These are phyloP conservation scores for Calocera cornea DNA, from an alignment of 768 basidiomycete species.

Conservation along the genomic window DNA sequence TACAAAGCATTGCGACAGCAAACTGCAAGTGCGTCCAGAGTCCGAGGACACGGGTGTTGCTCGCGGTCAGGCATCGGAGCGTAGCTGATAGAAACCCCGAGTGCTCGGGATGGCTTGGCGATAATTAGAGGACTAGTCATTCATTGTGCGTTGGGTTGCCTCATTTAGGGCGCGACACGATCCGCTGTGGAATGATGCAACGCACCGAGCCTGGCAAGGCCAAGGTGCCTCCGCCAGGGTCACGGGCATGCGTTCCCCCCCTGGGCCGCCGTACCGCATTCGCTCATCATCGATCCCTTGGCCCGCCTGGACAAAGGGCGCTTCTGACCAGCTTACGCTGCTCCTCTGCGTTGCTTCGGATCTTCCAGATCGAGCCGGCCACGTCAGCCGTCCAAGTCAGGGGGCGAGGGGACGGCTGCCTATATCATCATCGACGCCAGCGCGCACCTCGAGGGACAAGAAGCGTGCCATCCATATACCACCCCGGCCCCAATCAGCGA, in stretches of 20 bases:
- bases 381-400: background rate
- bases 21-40: background rate
- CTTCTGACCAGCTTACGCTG: constrained; percentile 1
- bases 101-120: no score
- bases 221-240: background rate
- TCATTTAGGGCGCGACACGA: background rate
- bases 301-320: background rate
- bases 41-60: no score
- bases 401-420: background rate
- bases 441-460: background rate
- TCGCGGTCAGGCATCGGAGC: no score
- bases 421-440: background rate
- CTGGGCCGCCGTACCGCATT: background rate
- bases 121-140: no score
- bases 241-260: background rate
- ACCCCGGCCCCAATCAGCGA: background rate
- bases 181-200: background rate
- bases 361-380: background rate
- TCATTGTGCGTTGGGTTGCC: background rate
- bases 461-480: background rate
- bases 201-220: background rate
- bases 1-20: no score
- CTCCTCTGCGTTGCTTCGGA: background rate
- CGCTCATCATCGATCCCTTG: background rate
- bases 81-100: no score